These are phyloP conservation scores for Mucuna pruriens DNA, from an alignment of 306 rosid genomes.

Conservation along the genomic window DNA sequence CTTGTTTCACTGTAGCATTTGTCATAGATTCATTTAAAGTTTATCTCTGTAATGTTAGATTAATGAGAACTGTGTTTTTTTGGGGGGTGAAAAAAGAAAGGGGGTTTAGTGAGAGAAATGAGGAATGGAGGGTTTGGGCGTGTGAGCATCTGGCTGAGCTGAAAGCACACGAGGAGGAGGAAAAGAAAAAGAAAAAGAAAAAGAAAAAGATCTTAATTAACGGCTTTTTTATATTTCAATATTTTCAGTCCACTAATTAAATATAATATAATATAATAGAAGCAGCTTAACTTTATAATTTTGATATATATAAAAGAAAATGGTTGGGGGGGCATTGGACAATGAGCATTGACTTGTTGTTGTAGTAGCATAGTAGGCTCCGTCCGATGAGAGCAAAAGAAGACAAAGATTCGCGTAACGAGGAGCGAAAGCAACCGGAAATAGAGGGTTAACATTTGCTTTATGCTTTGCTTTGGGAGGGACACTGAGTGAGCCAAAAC, in stretches of 20 bases:
- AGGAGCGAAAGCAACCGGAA: constrained; percentile 51
- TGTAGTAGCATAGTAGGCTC: constrained; percentile 11
- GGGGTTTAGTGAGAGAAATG: constrained; percentile 29
- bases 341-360: constrained; percentile 65
- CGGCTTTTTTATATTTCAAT: constrained; percentile 57
- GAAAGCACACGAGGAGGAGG: constrained; percentile 37
- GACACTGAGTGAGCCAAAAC: background rate
- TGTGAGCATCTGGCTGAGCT: background rate
- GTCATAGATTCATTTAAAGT: no score
- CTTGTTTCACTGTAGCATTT: no score
- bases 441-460: constrained; percentile 26
- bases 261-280: constrained; percentile 1
- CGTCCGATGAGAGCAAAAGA: constrained; percentile 17
- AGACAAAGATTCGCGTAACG: constrained; percentile 72
- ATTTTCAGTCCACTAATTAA: background rate
- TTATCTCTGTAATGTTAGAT: no score
- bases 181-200: constrained; percentile 6
- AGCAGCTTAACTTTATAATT: no score
- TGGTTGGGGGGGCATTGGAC: constrained; percentile 46
- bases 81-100: background rate
- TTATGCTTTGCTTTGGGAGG: constrained; percentile 32
- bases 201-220: constrained; percentile 48
- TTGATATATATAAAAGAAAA: background rate
- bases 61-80: no score
- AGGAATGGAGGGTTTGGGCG: constrained; percentile 15